phyloP scores from a whole-genome alignment of 78 protist genomes.

The Polysphondylium violaceum region DNA sequence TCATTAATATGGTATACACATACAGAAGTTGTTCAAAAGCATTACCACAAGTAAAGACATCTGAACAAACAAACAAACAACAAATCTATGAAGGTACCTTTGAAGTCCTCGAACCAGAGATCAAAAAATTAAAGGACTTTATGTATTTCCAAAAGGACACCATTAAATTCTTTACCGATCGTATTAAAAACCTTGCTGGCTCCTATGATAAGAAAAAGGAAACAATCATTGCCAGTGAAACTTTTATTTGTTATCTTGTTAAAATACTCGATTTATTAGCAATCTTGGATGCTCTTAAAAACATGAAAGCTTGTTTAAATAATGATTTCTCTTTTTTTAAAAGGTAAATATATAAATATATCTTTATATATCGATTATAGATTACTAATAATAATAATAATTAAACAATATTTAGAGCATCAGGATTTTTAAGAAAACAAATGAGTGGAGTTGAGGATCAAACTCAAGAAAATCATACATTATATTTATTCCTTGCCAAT shows the following conservation, averaged over 20 bases:
- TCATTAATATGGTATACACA: conserved; percentile 83
- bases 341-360: conserved; percentile 71
- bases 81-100: conserved; percentile 80
- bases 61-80: conserved; percentile 81
- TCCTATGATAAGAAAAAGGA: conserved; percentile 76
- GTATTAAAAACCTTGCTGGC: conserved; percentile 39
- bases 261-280: conserved; percentile 80
- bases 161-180: conserved; percentile 47
- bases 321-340: conserved; percentile 92
- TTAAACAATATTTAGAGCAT: conserved; percentile 39
- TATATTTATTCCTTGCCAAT: conserved; percentile 87
- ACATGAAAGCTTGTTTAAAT: conserved; percentile 92
- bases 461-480: conserved; percentile 84
- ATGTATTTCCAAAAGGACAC: conserved; percentile 65
- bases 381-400: background rate
- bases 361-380: too few relatives aligned
- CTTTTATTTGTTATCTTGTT: conserved; percentile 31
- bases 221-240: conserved; percentile 66
- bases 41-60: conserved; percentile 71
- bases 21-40: conserved; percentile 83
- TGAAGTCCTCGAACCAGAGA: conserved; percentile 83
- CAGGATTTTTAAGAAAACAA: conserved; percentile 71
- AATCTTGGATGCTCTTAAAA: conserved; percentile 89
- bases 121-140: conserved; percentile 83
- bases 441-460: conserved; percentile 80